Evolutionary conservation across 805 yeast species (phyloP).

Genomic region (Zygotorulaspora florentina): DNA sequence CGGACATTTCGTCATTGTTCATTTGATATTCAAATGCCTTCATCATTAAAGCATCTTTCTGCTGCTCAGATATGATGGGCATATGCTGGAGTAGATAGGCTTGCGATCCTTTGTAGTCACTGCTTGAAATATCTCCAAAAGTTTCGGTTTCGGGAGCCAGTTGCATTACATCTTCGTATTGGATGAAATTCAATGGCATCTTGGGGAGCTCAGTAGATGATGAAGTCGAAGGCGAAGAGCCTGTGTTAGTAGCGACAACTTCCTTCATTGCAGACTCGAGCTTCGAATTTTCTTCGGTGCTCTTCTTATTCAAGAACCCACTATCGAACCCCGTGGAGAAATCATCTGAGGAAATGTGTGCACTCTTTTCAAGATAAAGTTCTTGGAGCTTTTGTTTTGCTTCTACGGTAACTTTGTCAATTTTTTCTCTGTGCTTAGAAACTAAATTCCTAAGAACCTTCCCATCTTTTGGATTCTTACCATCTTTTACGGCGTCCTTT

Average conservation of each 20-base stretch:
- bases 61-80: constrained; percentile 70
- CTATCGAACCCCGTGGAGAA: constrained; percentile 88
- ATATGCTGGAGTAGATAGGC: constrained; percentile 54
- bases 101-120: constrained; percentile 48
- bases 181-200: constrained; percentile 26
- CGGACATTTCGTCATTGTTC: constrained; percentile 48
- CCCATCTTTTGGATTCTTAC: constrained; percentile 41
- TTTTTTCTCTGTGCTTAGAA: constrained; percentile 61
- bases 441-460: constrained; percentile 37
- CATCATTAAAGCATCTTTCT: constrained; percentile 90
- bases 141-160: constrained; percentile 59
- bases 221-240: constrained; percentile 19
- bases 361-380: constrained; percentile 63
- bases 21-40: constrained; percentile 83
- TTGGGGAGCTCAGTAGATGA: constrained; percentile 28
- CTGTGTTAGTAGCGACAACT: constrained; percentile 18
- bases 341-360: constrained; percentile 85
- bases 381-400: constrained; percentile 64
- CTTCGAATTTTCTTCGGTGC: constrained; percentile 20
- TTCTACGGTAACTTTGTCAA: constrained; percentile 59
- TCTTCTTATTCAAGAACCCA: constrained; percentile 66
- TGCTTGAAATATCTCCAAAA: constrained; percentile 55
- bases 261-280: constrained; percentile 8
- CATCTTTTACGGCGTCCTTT: constrained; percentile 50
- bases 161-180: constrained; percentile 45